A percentile compares a stretch with the other conserved stretches of the same genome.
Evolutionary conservation across 106 monocot species (phyloP).

Genomic region (Amphibolis antarctica): DNA sequence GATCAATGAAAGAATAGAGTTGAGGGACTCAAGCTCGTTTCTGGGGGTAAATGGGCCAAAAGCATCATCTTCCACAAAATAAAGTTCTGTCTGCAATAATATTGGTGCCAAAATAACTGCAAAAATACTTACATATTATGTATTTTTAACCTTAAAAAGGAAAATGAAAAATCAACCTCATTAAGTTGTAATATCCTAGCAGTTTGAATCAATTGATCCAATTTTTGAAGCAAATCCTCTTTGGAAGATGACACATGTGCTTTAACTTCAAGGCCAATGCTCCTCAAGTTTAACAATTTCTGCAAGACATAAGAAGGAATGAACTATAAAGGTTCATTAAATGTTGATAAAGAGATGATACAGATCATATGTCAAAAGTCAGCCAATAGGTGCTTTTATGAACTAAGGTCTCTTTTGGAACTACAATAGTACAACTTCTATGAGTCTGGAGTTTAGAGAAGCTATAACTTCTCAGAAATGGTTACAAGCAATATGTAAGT

Average conservation of each 20-base stretch:
- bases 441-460: too few relatives aligned
- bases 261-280: constrained; percentile 30
- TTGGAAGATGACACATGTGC: constrained; percentile 18
- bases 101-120: neutral
- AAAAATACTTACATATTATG: neutral
- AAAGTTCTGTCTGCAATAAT: constrained; percentile 55
- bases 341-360: too few relatives aligned
- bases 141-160: neutral
- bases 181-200: constrained; percentile 57
- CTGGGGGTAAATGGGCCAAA: constrained; percentile 57
- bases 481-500: too few relatives aligned
- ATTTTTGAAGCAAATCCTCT: constrained; percentile 19
- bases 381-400: too few relatives aligned
- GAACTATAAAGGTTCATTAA: too few relatives aligned
- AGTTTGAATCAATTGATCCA: constrained; percentile 38
- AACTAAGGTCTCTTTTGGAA: too few relatives aligned
- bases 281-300: constrained; percentile 34
- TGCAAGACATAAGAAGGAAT: constrained; percentile 14
- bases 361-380: too few relatives aligned
- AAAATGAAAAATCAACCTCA: constrained; percentile 33
- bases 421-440: too few relatives aligned
- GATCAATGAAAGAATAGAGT: constrained; percentile 33
- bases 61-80: constrained; percentile 66
- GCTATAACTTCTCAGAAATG: too few relatives aligned
- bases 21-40: constrained; percentile 84